phyloP scores from a whole-genome alignment of 2,329 filamentous ascomycete genomes.

The Lachnellula occidentalis region DNA sequence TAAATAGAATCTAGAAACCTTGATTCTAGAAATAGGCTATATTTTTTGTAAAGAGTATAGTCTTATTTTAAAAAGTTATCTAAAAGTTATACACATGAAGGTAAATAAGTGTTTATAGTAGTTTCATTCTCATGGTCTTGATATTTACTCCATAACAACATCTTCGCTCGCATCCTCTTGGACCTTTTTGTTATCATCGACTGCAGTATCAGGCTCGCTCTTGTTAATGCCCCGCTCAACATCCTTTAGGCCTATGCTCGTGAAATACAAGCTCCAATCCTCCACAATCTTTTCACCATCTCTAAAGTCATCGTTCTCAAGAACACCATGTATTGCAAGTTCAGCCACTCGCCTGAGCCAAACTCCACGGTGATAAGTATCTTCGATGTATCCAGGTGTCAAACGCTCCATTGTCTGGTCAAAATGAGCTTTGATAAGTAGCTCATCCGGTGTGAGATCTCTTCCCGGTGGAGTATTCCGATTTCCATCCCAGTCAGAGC shows the following conservation, averaged over 20 bases:
- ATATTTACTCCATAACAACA: neutral
- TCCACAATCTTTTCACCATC: constrained; percentile 4
- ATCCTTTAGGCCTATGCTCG: neutral
- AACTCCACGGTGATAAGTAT: constrained; percentile 17
- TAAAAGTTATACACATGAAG: neutral
- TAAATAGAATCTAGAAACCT: too few species aligned
- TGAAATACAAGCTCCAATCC: constrained; percentile 11
- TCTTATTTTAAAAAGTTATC: too few species aligned
- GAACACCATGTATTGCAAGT: constrained; percentile 11
- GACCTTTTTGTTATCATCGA: too few species aligned
- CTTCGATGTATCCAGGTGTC: constrained; percentile 10
- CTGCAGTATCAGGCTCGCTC: too few species aligned
- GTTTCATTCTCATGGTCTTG: neutral
- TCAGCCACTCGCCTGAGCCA: constrained; percentile 14
- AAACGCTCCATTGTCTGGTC: constrained; percentile 12
- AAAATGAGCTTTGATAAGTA: constrained; percentile 19
- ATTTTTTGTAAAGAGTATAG: too few species aligned
- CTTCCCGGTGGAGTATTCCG: constrained; percentile 4
- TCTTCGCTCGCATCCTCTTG: too few species aligned
- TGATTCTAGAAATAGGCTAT: too few species aligned
- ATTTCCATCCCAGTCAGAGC: too few species aligned
- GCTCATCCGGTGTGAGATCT: constrained; percentile 13
- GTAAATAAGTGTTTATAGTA: neutral
- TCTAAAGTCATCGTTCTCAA: neutral
- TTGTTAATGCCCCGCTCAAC: too few species aligned